A percentile compares a stretch with the other conserved stretches of the same genome.
These are phyloP conservation scores for Saturnispora mendoncae DNA, from an alignment of 805 yeast genomes.

Conservation along the genomic window DNA sequence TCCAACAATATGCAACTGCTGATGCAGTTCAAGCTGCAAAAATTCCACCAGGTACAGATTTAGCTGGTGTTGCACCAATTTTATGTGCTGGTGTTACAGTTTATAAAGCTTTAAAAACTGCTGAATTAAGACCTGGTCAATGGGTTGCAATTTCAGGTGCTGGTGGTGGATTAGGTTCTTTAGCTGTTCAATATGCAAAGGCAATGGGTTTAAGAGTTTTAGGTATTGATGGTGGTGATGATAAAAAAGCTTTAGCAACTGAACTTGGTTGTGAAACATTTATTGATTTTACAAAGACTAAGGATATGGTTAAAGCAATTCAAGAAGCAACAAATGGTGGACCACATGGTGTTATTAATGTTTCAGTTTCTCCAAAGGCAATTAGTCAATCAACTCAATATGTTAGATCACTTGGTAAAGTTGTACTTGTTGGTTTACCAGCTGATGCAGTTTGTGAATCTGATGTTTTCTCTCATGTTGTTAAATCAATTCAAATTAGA, in stretches of 20 bases:
- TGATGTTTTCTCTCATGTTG: constrained; percentile 64
- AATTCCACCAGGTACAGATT: constrained; percentile 65
- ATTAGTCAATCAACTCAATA: constrained; percentile 49
- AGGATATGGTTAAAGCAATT: constrained; percentile 36
- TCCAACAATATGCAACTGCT: constrained; percentile 86
- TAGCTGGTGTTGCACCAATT: constrained; percentile 71
- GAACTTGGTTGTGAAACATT: constrained; percentile 55
- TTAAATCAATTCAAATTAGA: constrained; percentile 61
- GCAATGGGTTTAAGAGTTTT: constrained; percentile 69
- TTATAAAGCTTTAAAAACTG: constrained; percentile 81
- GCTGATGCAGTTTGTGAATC: constrained; percentile 69
- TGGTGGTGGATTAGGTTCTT: constrained; percentile 74
- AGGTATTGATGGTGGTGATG: constrained; percentile 72
- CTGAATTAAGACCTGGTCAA: constrained; percentile 66
- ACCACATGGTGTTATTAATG: constrained; percentile 64
- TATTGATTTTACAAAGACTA: constrained; percentile 43
- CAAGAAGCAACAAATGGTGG: constrained; percentile 41
- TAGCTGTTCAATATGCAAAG: constrained; percentile 68
- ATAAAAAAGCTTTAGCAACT: constrained; percentile 45
- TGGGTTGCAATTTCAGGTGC: constrained; percentile 78
- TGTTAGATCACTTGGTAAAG: constrained; percentile 53
- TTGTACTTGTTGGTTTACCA: constrained; percentile 65
- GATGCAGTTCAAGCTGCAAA: constrained; percentile 82
- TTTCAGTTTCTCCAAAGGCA: constrained; percentile 47
- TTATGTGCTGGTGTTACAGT: constrained; percentile 90